phyloP scores from a whole-genome alignment of 768 basidiomycete genomes.

The Ramaria sp. region DNA sequence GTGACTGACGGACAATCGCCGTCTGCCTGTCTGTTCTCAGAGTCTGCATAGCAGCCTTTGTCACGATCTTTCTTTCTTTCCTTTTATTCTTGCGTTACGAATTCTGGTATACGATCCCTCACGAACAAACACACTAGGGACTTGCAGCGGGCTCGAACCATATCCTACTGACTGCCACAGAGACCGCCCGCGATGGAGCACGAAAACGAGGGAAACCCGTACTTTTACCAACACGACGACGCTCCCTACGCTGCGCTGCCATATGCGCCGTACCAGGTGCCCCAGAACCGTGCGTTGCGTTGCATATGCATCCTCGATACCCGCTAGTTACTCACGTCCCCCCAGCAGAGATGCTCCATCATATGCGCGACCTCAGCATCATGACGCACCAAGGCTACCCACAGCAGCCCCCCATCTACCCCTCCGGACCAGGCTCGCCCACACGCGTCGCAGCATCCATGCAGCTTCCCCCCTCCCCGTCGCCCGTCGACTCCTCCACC shows the following conservation, averaged over 20 bases:
- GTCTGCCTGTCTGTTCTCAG: too few relatives aligned
- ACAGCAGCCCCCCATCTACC: constrained; percentile 19
- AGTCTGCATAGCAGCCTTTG: too few relatives aligned
- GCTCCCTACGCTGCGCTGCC: constrained; percentile 27
- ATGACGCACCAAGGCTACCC: constrained; percentile 36
- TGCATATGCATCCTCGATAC: constrained; percentile 43
- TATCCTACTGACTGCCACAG: too few relatives aligned
- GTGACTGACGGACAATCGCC: too few relatives aligned
- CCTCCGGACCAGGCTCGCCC: constrained; percentile 50
- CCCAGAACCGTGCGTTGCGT: constrained; percentile 28
- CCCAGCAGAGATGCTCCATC: constrained; percentile 44
- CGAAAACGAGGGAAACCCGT: too few relatives aligned
- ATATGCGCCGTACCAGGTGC: constrained; percentile 32
- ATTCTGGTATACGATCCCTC: too few relatives aligned
- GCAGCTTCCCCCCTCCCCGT: constrained; percentile 27
- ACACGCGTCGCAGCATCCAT: constrained; percentile 61
- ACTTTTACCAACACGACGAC: too few relatives aligned
- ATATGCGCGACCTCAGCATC: constrained; percentile 25
- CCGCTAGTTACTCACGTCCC: constrained; percentile 34
- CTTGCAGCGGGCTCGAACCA: too few relatives aligned
- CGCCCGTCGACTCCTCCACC: constrained; percentile 68
- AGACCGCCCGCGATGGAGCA: too few relatives aligned
- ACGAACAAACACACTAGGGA: too few relatives aligned
- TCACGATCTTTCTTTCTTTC: too few relatives aligned
- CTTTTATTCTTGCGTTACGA: too few relatives aligned